Evolutionary conservation across 495 filamentous ascomycete species (phyloP).

Genomic region (Trichoderma parareesei): DNA sequence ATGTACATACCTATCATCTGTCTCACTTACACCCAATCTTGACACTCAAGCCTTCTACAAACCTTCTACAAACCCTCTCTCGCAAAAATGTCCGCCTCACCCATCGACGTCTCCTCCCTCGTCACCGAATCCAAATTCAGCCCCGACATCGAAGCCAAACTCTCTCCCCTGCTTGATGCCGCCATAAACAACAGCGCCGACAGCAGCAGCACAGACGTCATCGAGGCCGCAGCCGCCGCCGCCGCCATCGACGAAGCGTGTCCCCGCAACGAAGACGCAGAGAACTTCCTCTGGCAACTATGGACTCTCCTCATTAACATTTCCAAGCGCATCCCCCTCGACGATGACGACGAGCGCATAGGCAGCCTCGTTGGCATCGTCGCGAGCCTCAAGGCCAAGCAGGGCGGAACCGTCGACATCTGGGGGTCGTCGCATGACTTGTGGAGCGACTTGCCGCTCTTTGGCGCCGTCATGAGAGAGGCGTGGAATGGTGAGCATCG

Average conservation of each 20-base stretch:
- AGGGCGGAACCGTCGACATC: neutral
- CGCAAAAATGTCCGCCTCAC: neutral
- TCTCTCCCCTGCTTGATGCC: neutral
- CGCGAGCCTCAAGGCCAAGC: neutral
- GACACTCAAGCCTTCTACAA: too few species aligned
- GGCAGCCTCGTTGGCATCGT: neutral
- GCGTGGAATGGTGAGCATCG: constrained; percentile 6
- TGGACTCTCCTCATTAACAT: constrained; percentile 1
- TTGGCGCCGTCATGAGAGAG: constrained; percentile 7
- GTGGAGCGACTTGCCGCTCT: constrained; percentile 6
- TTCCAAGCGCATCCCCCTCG: constrained; percentile 1
- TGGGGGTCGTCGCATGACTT: neutral
- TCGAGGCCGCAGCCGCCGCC: neutral
- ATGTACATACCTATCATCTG: neutral
- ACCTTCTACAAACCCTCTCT: too few species aligned
- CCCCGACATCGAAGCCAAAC: neutral
- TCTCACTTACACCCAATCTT: too few species aligned
- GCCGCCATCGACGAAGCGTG: neutral
- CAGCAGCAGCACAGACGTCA: neutral
- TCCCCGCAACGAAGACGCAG: neutral
- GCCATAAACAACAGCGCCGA: neutral
- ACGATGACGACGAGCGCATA: neutral
- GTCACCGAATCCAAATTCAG: neutral
- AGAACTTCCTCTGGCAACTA: constrained; percentile 5
- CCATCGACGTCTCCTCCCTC: neutral